Percentiles rank a stretch among this genome's conserved stretches.
Conservation (phyloP, 805 yeast genomes). For the Sugiyamaella qingdaonensis region DNA sequence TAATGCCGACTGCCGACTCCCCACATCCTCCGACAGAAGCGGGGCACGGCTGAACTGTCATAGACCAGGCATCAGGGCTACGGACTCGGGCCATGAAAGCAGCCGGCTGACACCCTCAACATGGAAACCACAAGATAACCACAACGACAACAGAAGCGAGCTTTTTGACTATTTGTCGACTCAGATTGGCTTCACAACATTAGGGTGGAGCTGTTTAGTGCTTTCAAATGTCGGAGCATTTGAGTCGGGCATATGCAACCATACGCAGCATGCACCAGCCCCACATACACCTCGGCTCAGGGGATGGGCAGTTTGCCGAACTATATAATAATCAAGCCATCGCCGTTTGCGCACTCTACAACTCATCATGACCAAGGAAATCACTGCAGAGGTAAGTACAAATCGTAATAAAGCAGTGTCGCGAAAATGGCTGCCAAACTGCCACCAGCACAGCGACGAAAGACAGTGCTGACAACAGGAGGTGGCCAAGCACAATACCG, state of each 20-base stretch:
- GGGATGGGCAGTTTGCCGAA: not conserved
- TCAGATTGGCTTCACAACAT: no score
- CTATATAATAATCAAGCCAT: not conserved
- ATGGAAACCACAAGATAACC: no score
- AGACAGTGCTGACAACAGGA: constrained; percentile 35
- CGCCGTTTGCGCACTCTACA: not conserved
- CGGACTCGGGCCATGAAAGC: no score
- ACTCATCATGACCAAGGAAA: constrained; percentile 10
- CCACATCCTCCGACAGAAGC: not conserved
- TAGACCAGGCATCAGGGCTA: no score
- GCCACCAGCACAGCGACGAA: not conserved
- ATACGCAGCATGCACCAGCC: not conserved
- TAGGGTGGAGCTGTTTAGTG: no score
- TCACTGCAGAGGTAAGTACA: constrained; percentile 4
- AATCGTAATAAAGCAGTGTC: not conserved
- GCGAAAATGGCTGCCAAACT: not conserved
- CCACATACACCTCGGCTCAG: constrained; percentile 4
- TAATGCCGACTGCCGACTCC: not conserved
- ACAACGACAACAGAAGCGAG: no score
- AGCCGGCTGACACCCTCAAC: no score
- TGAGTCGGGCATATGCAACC: no score
- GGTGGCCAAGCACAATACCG: constrained; percentile 66
- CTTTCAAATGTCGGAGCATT: no score
- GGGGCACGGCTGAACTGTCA: no score
- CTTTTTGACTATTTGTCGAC: no score